Conservation (phyloP, 2,329 filamentous ascomycete genomes). For the Ceratocystis papillata region DNA sequence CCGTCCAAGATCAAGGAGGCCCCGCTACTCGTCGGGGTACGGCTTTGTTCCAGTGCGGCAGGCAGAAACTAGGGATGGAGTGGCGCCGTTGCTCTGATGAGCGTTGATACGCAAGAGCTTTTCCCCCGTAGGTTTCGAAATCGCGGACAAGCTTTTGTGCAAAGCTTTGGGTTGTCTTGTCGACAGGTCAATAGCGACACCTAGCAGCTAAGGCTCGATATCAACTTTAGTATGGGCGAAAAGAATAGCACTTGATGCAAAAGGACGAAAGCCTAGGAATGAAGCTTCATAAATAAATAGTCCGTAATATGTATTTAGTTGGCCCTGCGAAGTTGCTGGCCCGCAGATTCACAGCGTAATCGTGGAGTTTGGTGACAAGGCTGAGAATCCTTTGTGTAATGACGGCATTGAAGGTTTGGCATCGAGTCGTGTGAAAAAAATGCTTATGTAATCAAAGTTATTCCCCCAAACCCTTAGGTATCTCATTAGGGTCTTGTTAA, state of each 20-base stretch:
- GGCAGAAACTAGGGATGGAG: too few relatives aligned
- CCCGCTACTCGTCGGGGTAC: too few relatives aligned
- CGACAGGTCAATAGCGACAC: too few relatives aligned
- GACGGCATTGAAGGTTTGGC: not conserved
- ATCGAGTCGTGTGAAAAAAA: not conserved
- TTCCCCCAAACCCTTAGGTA: not conserved
- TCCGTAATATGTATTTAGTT: constrained; percentile 1
- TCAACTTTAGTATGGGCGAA: not conserved
- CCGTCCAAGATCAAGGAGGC: too few relatives aligned
- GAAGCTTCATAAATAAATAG: not conserved
- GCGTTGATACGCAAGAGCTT: too few relatives aligned
- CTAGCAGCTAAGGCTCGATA: not conserved
- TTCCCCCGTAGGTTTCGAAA: too few relatives aligned
- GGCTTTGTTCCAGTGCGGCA: too few relatives aligned
- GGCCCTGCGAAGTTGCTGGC: not conserved
- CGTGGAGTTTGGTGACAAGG: not conserved
- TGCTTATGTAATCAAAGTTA: not conserved
- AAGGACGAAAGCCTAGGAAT: not conserved
- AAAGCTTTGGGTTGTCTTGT: too few relatives aligned
- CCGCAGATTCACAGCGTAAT: not conserved
- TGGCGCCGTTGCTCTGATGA: too few relatives aligned
- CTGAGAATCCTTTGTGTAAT: not conserved
- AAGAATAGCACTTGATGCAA: not conserved
- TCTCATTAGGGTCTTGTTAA: not conserved
- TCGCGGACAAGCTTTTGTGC: too few relatives aligned